These are phyloP conservation scores for Polychytrium aggregatum DNA, from an alignment of 192 early-diverging fungal genomes.

Conservation along the genomic window DNA sequence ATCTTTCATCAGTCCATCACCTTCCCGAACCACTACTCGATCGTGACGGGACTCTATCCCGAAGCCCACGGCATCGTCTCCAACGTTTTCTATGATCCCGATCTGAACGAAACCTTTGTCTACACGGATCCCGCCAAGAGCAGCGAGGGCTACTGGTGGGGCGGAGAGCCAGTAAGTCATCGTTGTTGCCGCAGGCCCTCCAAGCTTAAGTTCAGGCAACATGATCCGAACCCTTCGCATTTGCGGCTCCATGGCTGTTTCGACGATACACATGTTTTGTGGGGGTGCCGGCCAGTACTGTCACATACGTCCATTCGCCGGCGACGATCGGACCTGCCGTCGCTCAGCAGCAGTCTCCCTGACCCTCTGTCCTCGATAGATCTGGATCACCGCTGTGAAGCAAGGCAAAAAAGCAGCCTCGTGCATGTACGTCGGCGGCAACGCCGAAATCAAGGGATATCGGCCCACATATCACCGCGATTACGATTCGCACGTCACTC, in stretches of 20 bases:
- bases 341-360: neutral
- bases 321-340: too few relatives aligned
- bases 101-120: conserved; percentile 57
- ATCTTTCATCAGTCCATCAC: too few relatives aligned
- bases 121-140: conserved; percentile 59
- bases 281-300: too few relatives aligned
- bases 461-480: conserved; percentile 56
- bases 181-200: too few relatives aligned
- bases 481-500: conserved; percentile 31
- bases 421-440: conserved; percentile 74
- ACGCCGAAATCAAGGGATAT: conserved; percentile 13
- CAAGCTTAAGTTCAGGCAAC: neutral
- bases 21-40: conserved; percentile 87
- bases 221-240: neutral
- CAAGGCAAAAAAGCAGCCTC: conserved; percentile 59
- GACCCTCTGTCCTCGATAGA: neutral
- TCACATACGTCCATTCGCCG: too few relatives aligned
- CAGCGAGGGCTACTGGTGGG: conserved; percentile 71
- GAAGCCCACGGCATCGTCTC: conserved; percentile 76
- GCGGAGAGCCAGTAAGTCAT: conserved; percentile 55
- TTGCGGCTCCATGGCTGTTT: neutral
- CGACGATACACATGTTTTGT: too few relatives aligned
- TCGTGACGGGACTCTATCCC: conserved; percentile 88
- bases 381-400: conserved; percentile 79
- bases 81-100: conserved; percentile 70